Evolutionary conservation across 257 asterid genomes (phyloP).

Genomic region (Solanum chaucha): DNA sequence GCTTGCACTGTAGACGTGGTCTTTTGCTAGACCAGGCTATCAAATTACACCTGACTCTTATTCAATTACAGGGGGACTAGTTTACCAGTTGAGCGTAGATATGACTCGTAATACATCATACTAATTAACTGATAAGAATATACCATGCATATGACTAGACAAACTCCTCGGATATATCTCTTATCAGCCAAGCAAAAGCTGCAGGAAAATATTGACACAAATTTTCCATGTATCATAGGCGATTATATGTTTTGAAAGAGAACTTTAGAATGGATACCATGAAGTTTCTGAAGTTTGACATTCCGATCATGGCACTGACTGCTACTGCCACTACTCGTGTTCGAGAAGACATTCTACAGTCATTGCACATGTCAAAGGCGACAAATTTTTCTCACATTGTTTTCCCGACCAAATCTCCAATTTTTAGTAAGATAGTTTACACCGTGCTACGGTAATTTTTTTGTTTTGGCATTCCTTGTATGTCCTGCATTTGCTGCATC

Average conservation of each 20-base stretch:
- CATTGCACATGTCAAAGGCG: not conserved
- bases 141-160: not conserved
- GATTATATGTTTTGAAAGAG: not conserved
- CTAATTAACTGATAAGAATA: not conserved
- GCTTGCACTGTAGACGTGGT: too few species aligned
- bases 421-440: not conserved
- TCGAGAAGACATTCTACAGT: not conserved
- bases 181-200: not conserved
- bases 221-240: not conserved
- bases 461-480: not conserved
- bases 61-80: too few species aligned
- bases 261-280: not conserved
- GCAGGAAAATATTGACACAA: not conserved
- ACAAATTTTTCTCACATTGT: not conserved
- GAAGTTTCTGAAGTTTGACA: too few species aligned
- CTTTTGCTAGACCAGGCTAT: too few species aligned
- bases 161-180: not conserved
- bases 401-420: not conserved
- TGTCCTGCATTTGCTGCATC: not conserved
- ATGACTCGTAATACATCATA: not conserved
- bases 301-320: not conserved
- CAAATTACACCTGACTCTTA: too few species aligned
- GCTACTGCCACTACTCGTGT: not conserved
- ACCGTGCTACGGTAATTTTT: not conserved
- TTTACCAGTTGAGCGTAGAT: too few species aligned